Percentiles rank a stretch among this genome's conserved stretches.
phyloP scores from a whole-genome alignment of 1,284 basidiomycete genomes.

The Ustilago vetiveriae region DNA sequence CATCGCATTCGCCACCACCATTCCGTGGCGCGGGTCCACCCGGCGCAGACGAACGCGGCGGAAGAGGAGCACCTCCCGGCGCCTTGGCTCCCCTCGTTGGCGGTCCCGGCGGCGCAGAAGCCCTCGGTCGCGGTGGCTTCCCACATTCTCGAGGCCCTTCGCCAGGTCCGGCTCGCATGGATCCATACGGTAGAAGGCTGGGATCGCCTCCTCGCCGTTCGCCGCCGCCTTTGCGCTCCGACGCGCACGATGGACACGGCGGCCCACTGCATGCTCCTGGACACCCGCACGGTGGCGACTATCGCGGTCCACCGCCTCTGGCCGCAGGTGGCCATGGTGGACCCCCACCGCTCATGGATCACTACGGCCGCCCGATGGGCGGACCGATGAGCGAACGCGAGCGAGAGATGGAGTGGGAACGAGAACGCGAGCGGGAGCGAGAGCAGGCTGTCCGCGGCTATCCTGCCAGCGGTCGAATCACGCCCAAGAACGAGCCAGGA shows the following conservation, averaged over 20 bases:
- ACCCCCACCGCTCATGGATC: slow-evolving; percentile 40
- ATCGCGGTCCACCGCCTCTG: slow-evolving; percentile 32
- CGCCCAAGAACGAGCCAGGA: slow-evolving; percentile 45
- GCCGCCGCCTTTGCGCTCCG: slow-evolving; percentile 30
- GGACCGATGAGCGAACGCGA: slow-evolving; percentile 48
- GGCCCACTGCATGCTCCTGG: slow-evolving; percentile 15
- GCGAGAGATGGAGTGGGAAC: slow-evolving; percentile 48
- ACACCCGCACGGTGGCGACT: slow-evolving; percentile 27
- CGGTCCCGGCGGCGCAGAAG: slow-evolving; percentile 27
- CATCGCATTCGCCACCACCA: slow-evolving; percentile 47
- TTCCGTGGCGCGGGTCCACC: slow-evolving; percentile 49
- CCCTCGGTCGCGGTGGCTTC: slow-evolving; percentile 30
- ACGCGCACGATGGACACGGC: slow-evolving; percentile 30
- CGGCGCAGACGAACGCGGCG: slow-evolving; percentile 52
- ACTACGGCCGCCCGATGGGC: slow-evolving; percentile 41
- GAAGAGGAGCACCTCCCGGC: slow-evolving; percentile 38
- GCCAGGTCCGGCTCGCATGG: slow-evolving; percentile 35
- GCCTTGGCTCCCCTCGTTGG: slow-evolving; percentile 39
- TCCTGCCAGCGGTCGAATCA: slow-evolving; percentile 37
- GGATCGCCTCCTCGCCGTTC: slow-evolving; percentile 45
- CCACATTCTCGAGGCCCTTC: slow-evolving; percentile 45
- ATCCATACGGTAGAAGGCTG: slow-evolving; percentile 40
- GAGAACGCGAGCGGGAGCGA: slow-evolving; percentile 42
- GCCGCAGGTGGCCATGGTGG: slow-evolving; percentile 29
- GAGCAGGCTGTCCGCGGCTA: slow-evolving; percentile 42